Evolutionary conservation across 2,329 filamentous ascomycete species (phyloP).

Genomic region (Fusarium sp.): DNA sequence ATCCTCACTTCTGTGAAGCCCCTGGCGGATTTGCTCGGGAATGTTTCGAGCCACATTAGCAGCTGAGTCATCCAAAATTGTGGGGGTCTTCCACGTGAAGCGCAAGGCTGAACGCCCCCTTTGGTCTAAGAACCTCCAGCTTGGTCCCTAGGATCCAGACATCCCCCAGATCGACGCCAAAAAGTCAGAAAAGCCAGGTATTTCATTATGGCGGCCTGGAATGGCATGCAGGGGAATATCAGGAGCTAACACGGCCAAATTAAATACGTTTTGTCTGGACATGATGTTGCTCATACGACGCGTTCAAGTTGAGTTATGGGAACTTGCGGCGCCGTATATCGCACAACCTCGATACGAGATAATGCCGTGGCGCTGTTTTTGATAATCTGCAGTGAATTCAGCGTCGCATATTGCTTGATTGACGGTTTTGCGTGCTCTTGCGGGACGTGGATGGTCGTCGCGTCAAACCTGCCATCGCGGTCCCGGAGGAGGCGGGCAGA

Average conservation of each 20-base stretch:
- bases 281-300: slow-evolving; percentile 24
- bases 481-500: slow-evolving; percentile 31
- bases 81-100: slow-evolving; percentile 47
- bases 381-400: background rate
- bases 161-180: background rate
- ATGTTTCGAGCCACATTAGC: background rate
- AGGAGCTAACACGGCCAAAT: background rate
- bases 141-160: background rate
- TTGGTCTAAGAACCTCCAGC: slow-evolving; percentile 36
- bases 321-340: slow-evolving; percentile 29
- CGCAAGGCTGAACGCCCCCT: slow-evolving; percentile 44
- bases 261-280: background rate
- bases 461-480: slow-evolving; percentile 12
- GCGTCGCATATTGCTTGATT: background rate
- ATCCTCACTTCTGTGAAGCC: background rate
- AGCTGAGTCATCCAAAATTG: slow-evolving; percentile 43
- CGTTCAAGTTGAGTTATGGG: background rate
- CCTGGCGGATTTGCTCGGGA: slow-evolving; percentile 4
- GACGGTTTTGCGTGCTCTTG: background rate
- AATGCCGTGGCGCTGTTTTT: background rate
- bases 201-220: background rate
- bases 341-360: background rate
- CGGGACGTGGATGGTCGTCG: slow-evolving; percentile 13
- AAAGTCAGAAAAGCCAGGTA: background rate
- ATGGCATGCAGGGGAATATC: background rate